phyloP scores from a whole-genome alignment of 2,329 filamentous ascomycete genomes.

The Aspergillus pseudotamarii region DNA sequence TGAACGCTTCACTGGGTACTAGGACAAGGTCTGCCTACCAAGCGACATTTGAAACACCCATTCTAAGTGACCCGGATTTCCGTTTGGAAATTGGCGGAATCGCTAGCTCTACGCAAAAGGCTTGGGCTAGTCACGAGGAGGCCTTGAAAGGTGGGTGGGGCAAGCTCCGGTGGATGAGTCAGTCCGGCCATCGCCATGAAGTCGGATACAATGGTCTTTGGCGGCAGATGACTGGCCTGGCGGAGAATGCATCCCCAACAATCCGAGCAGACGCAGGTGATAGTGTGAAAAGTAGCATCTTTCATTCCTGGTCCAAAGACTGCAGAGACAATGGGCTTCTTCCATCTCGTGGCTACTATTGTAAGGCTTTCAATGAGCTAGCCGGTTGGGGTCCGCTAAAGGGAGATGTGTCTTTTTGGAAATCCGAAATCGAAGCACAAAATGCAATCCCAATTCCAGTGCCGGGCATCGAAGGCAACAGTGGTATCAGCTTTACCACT shows the following conservation, averaged over 20 bases:
- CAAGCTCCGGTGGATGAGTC: conserved; percentile 74
- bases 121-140: conserved; percentile 94
- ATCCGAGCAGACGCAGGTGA: conserved; percentile 86
- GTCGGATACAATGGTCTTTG: conserved; percentile 79
- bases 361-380: conserved; percentile 78
- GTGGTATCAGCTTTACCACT: conserved; percentile 79
- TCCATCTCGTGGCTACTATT: conserved; percentile 77
- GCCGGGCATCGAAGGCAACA: conserved; percentile 68
- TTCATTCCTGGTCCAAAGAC: conserved; percentile 79
- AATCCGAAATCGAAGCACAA: conserved; percentile 82
- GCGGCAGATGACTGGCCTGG: conserved; percentile 84
- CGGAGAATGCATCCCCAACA: conserved; percentile 74
- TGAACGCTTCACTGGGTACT: conserved; percentile 87
- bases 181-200: conserved; percentile 70
- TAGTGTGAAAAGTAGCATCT: conserved; percentile 83
- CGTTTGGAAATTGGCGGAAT: conserved; percentile 78
- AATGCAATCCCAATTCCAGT: conserved; percentile 74
- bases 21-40: conserved; percentile 90
- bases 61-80: conserved; percentile 81
- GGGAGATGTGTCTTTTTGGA: conserved; percentile 92
- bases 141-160: conserved; percentile 75
- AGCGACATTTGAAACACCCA: conserved; percentile 78
- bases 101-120: conserved; percentile 82
- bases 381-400: conserved; percentile 81
- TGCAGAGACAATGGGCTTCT: conserved; percentile 82